Evolutionary conservation across 2,329 filamentous ascomycete species (phyloP), one percentile per base, ranked within the genome.

Genomic region (Penicillium nordicum): DNA sequence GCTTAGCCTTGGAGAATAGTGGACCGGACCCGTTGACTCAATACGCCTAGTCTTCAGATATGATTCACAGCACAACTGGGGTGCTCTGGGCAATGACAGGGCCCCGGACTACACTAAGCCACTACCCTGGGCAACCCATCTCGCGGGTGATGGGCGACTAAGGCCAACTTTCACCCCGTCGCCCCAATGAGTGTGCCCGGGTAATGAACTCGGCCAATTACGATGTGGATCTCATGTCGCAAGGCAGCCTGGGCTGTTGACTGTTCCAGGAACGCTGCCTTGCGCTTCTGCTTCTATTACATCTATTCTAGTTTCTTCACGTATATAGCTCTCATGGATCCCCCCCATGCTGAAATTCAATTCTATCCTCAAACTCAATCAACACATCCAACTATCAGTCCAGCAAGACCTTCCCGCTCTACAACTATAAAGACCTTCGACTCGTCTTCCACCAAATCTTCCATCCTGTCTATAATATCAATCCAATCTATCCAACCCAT

Each of bases 231-330:
- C 38, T 40, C 11, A 32, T 10, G 30, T 32, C 49, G 49, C 55
- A 45, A 61, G 62, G 62, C 56, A 53, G 62, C 55, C 52, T 59
- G 52, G 62, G 57, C 58, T 59, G 52, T 55, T 57, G 46, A 36
- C 50, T 52, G 38, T 42, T 41, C 41, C 41, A 51, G 42, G 41
- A 34, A 34, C 53, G 55, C 42, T 52, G 51, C 56, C 59, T 63
- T 53, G 37, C 45, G 25, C 30, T 53, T 41, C 43, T 49, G 21
- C 29, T 29, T 40, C n/a, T 51, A 46, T 47, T 43, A 43, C 34
- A 16, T 40, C 10, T 37, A 25, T 34, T 37, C 14, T 27, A 38
- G 38, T 46, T 51, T 50, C 46, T 62, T 56, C 48, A 46, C n/a
- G 21, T 56, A 56, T 52, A 56, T 56, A 56, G 53, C 7, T 23